Evolutionary conservation across 1,284 basidiomycete species (phyloP).

Genomic region (Heterobasidion irregulare): DNA sequence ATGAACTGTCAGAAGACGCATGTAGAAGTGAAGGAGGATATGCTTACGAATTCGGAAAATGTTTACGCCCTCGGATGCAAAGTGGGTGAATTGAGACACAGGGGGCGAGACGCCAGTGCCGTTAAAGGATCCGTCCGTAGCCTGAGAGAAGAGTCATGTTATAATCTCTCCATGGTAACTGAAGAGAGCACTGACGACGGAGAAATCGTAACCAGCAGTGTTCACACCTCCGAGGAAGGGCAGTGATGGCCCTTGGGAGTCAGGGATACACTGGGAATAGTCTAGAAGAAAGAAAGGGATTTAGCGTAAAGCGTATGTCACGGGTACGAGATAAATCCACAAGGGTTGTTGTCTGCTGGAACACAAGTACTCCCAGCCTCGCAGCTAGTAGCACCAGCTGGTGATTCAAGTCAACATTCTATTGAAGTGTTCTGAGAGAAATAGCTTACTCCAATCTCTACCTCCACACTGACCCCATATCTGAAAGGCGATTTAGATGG

Average conservation of each 20-base stretch:
- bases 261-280: slow-evolving; percentile 26
- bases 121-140: slow-evolving; percentile 35
- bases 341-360: slow-evolving; percentile 15
- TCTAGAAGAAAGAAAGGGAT: slow-evolving; percentile 11
- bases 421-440: neutral
- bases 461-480: slow-evolving; percentile 10
- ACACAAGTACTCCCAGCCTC: slow-evolving; percentile 23
- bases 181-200: slow-evolving; percentile 16
- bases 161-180: slow-evolving; percentile 2
- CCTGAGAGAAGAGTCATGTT: slow-evolving; percentile 1
- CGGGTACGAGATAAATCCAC: slow-evolving; percentile 9
- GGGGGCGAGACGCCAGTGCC: slow-evolving; percentile 29
- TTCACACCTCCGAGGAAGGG: slow-evolving; percentile 36
- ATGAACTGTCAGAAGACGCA: neutral
- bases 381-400: slow-evolving; percentile 20
- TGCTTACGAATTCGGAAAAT: slow-evolving; percentile 34
- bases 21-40: neutral
- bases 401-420: neutral
- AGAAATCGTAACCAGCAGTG: slow-evolving; percentile 27
- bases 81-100: slow-evolving; percentile 32
- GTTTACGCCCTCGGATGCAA: slow-evolving; percentile 35
- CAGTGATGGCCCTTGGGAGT: slow-evolving; percentile 13
- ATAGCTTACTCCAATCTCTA: slow-evolving; percentile 13
- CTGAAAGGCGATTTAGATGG: neutral
- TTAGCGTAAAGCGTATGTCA: neutral